Base-by-base conservation (phyloP, 495 filamentous ascomycete genomes). In the Penicillium silybi region DNA sequence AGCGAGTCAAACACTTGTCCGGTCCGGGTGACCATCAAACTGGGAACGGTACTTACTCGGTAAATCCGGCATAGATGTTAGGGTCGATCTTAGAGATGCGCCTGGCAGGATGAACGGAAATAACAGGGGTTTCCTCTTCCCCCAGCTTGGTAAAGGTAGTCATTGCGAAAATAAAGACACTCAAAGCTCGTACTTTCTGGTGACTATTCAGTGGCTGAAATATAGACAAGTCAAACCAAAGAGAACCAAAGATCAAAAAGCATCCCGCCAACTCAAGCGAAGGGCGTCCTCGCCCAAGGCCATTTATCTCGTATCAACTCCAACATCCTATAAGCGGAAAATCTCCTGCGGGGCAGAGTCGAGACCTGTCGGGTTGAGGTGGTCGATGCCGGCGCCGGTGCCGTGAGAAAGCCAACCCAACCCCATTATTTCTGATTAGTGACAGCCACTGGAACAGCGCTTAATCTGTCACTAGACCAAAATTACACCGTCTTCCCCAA, bases 41-140 rank as follows among this genome's bases (percentile, higher is more conserved):
- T 6, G 15, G 15, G 1, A 19, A 2, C 6, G 11, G 19, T 4
- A 20, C 72, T 62, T 71, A 88, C 86, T 89, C 86, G 46, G 82
- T 86, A 61, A 90, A 90, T 9, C 86, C 85, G 39, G 84, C 83
- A 76, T 89, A 89, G 58, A 84, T 87, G 57, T 86, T 87, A 15
- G 79, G 76, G 63, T 86, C 82, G 58, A 90, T 88, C 62, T 83
- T 83, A 23, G 83, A 83, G 52, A 89, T 68, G 48, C 76, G 76
- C 53, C 82, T 76, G 11, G 69, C 59, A 1, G 82, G 69, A 59
- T 87, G 79, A 26, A 88, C 72, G 50, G 76, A 76, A 53, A 90
- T 83, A 40, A 74, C 74, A 23, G 85, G 78, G 41, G 69, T 74
- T 48, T 81, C 78, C 44, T 71, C 73, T 22, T 81, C 80, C 4